Evolutionary conservation across 2,329 filamentous ascomycete species (phyloP), one percentile per base, ranked within the genome.

Genomic region (Ophiocordyceps polyrhachis-furcata): DNA sequence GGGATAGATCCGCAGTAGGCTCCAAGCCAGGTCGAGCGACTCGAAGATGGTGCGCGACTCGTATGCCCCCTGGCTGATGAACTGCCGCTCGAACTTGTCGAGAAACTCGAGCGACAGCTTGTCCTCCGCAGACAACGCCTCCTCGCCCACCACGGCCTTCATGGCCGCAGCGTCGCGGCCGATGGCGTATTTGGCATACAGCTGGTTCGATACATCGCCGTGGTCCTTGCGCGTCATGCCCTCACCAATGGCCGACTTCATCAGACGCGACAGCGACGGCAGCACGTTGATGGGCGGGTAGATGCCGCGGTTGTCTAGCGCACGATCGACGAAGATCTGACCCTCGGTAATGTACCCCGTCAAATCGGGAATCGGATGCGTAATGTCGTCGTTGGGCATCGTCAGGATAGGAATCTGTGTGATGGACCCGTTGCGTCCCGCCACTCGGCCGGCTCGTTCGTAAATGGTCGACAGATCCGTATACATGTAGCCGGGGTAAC

Each of bases 401-500:
- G 91, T 95, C 67, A 98, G 66, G 62, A 98, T 98, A 48, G 91
- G 91, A 57, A 98, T 95, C 69, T 98, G 91, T 19, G 93, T 98
- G 57, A 98, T 98, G 56, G 91, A 98, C 49, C 93, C 91, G 58
- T 96, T 95, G 56, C 93, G 84, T 55, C 93, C 93, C 58, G 86
- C 73, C 43, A 98, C 91, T 83, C 91, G 91, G 59, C 91, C 91
- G 55, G 91, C 91, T 70, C 91, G 88, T 69, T 98, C 91, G 73
- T 98, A 98, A 58, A 98, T 95, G 60, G 91, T 98, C 48, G 91
- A 95, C 79, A 98, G 83, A 78, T 98, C 93, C 55, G 91, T 98
- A 74, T 98, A 98, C 91, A 98, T 98, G 76, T 98, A 98, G 84
- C 91, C 91, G 45, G 91, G 91, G 71, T 91, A 98, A 76, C 91